phyloP scores from a whole-genome alignment of 768 basidiomycete species.

The Lactifluus hygrophoroides region DNA sequence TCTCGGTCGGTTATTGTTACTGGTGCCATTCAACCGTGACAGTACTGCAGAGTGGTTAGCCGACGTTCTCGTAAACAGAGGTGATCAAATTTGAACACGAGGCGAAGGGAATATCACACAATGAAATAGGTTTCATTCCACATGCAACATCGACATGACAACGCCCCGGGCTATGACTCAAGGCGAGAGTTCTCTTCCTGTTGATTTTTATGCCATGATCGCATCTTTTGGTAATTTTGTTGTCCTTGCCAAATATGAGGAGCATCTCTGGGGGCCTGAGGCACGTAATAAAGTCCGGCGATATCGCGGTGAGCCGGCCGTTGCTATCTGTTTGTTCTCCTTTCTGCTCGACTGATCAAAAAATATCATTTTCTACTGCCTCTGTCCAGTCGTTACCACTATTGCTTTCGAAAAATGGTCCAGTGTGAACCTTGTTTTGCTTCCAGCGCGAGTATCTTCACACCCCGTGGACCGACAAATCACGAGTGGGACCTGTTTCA shows the following conservation, averaged over 20 bases:
- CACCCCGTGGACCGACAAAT: neutral
- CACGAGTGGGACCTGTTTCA: no score
- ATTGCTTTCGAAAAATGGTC: conserved; percentile 82
- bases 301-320: conserved; percentile 70
- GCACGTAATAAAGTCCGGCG: conserved; percentile 79
- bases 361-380: neutral
- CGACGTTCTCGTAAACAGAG: no score
- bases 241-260: conserved; percentile 83
- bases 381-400: conserved; percentile 59
- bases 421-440: conserved; percentile 71
- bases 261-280: conserved; percentile 55
- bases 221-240: conserved; percentile 75
- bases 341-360: neutral
- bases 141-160: conserved; percentile 3
- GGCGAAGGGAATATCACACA: no score
- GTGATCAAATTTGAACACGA: no score
- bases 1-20: no score
- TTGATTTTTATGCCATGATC: conserved; percentile 43
- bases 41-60: no score
- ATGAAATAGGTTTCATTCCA: no score
- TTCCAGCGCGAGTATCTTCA: conserved; percentile 59
- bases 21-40: no score
- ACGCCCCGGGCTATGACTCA: neutral
- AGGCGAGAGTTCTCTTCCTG: conserved; percentile 30
- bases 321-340: conserved; percentile 53